These are phyloP conservation scores for Geranium brycei DNA, from an alignment of 345 rosid species.

Conservation along the genomic window DNA sequence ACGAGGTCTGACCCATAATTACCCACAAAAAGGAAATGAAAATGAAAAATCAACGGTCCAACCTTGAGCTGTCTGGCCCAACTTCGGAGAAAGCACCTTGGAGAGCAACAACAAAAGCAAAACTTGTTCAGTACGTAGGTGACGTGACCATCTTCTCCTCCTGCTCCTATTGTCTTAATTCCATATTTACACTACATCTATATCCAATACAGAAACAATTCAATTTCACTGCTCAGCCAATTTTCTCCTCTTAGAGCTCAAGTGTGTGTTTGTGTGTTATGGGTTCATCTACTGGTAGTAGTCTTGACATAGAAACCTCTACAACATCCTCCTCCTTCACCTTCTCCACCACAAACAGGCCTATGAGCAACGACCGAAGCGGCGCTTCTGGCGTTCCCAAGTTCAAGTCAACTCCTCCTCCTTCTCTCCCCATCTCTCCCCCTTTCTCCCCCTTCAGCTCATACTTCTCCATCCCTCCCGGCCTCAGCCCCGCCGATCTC, in stretches of 20 bases:
- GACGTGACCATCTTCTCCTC: constrained; percentile 20
- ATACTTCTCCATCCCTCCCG: constrained; percentile 70
- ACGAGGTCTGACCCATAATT: constrained; percentile 16
- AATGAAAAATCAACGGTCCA: background rate
- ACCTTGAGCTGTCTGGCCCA: background rate
- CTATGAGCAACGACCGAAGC: constrained; percentile 24
- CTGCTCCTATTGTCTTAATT: background rate
- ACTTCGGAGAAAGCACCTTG: background rate
- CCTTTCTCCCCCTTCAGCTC: constrained; percentile 56
- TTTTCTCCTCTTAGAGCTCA: background rate
- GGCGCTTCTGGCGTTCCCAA: constrained; percentile 77
- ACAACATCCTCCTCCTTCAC: background rate
- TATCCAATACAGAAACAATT: no score
- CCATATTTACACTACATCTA: no score
- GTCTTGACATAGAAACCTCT: constrained; percentile 18
- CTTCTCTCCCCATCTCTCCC: constrained; percentile 71
- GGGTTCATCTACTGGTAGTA: constrained; percentile 30
- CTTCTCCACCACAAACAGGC: constrained; percentile 11
- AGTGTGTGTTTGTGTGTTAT: constrained; percentile 3
- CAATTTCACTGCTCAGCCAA: no score
- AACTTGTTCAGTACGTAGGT: constrained; percentile 4
- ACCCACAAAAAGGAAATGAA: background rate
- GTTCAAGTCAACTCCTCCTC: constrained; percentile 70
- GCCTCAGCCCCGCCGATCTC: constrained; percentile 67
- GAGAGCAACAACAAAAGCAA: background rate